These are phyloP conservation scores for Tuber borchii DNA, from an alignment of 495 filamentous ascomycete species.

Conservation along the genomic window DNA sequence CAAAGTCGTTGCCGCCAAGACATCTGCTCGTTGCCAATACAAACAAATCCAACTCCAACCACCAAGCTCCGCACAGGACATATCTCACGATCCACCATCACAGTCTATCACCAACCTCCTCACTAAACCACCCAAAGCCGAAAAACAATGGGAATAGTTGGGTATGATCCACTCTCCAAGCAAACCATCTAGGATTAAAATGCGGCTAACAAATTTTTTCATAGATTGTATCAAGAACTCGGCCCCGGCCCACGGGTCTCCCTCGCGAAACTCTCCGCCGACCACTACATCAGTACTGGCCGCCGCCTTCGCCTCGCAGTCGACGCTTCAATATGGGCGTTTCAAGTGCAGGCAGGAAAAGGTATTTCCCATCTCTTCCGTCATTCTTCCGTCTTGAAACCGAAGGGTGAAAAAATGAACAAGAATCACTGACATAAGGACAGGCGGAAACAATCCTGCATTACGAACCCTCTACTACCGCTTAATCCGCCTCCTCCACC, in stretches of 20 bases:
- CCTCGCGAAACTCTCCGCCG: conserved; percentile 72
- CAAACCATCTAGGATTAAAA: neutral
- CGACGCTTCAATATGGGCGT: conserved; percentile 96
- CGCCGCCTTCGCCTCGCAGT: conserved; percentile 81
- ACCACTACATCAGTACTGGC: conserved; percentile 61
- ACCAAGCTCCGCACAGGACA: neutral
- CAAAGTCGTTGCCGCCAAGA: conserved; percentile 27
- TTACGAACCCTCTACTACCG: conserved; percentile 90
- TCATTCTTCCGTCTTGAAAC: neutral
- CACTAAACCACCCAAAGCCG: neutral
- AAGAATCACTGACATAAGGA: conserved; percentile 10
- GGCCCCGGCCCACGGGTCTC: conserved; percentile 73
- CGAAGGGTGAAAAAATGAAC: conserved; percentile 2
- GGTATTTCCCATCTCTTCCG: conserved; percentile 45
- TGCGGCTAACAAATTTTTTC: neutral
- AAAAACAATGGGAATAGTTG: conserved; percentile 32
- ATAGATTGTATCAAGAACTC: conserved; percentile 82
- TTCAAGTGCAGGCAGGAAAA: conserved; percentile 78
- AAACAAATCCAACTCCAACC: conserved; percentile 25
- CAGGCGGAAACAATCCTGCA: conserved; percentile 81
- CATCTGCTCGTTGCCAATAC: conserved; percentile 33
- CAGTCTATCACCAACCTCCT: neutral
- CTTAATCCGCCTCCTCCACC: conserved; percentile 69
- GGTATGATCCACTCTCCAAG: conserved; percentile 12
- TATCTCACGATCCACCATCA: conserved; percentile 6